phyloP scores from a whole-genome alignment of 1,284 basidiomycete species.

The Porogramme epimiltina region DNA sequence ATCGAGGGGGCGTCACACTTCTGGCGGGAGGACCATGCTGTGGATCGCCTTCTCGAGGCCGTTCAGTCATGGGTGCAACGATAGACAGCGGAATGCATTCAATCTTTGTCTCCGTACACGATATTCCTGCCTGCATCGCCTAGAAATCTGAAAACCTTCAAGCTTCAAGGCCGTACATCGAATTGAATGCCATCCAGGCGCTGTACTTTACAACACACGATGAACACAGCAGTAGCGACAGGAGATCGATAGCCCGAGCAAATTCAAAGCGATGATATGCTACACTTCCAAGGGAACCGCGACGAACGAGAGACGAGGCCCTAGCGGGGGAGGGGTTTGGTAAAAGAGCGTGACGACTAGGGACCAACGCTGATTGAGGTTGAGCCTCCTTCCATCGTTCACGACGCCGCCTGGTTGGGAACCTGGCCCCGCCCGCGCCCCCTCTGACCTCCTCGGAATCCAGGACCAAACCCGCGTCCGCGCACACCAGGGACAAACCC shows the following conservation, averaged over 20 bases:
- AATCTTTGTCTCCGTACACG: too few species aligned
- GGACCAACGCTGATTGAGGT: too few species aligned
- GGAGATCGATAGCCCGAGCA: not conserved
- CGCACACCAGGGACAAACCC: constrained; percentile 21
- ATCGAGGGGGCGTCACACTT: constrained; percentile 50
- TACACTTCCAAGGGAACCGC: not conserved
- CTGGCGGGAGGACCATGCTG: constrained; percentile 35
- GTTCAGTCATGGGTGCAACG: constrained; percentile 24
- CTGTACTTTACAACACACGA: not conserved
- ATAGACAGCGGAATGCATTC: too few species aligned
- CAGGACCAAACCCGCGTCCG: constrained; percentile 33
- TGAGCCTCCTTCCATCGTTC: too few species aligned
- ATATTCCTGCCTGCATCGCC: too few species aligned
- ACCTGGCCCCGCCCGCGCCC: constrained; percentile 22
- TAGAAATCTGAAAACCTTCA: not conserved
- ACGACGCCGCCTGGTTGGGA: constrained; percentile 1
- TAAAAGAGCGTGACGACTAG: too few species aligned
- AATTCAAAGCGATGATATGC: not conserved
- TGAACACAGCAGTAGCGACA: not conserved
- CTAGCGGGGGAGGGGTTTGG: too few species aligned
- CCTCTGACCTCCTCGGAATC: constrained; percentile 23
- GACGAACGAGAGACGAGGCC: too few species aligned
- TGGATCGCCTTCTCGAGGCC: constrained; percentile 12
- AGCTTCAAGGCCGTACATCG: not conserved
- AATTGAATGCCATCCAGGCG: not conserved